Evolutionary conservation across 2,329 filamentous ascomycete species (phyloP).

Genomic region (Xylaria sp.): DNA sequence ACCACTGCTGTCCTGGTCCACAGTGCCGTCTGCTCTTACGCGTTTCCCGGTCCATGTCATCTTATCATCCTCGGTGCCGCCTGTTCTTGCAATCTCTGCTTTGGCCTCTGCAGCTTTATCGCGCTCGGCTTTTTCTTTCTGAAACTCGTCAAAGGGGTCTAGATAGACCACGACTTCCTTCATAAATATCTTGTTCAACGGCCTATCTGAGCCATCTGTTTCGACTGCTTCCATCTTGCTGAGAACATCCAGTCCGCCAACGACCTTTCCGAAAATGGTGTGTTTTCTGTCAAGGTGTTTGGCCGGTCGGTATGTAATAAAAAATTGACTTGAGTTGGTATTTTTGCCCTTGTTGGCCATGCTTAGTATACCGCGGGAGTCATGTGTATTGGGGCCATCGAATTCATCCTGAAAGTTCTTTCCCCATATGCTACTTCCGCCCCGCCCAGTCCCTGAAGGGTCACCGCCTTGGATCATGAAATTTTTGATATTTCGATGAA

Average conservation of each 20-base stretch:
- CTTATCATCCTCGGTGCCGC: slow-evolving; percentile 83
- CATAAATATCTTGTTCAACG: slow-evolving; percentile 79
- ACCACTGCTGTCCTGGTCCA: slow-evolving; percentile 51
- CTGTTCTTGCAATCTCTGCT: slow-evolving; percentile 66
- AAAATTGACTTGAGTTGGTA: slow-evolving; percentile 94
- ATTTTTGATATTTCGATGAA: slow-evolving; percentile 91
- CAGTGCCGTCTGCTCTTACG: slow-evolving; percentile 70
- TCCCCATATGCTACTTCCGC: slow-evolving; percentile 90
- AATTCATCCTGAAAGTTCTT: slow-evolving; percentile 95
- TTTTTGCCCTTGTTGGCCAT: slow-evolving; percentile 99
- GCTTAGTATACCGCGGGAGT: slow-evolving; percentile 76
- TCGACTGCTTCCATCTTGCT: slow-evolving; percentile 77
- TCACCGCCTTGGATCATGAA: slow-evolving; percentile 99
- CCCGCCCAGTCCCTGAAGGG: slow-evolving; percentile 87
- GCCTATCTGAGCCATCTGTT: slow-evolving; percentile 76
- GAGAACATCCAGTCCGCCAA: slow-evolving; percentile 76
- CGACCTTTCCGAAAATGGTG: slow-evolving; percentile 90
- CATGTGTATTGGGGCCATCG: slow-evolving; percentile 86
- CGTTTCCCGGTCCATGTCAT: slow-evolving; percentile 97
- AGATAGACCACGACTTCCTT: slow-evolving; percentile 85
- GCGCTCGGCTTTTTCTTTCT: slow-evolving; percentile 71
- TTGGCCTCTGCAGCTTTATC: slow-evolving; percentile 63
- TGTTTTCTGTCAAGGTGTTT: slow-evolving; percentile 93
- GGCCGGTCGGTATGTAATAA: slow-evolving; percentile 85
- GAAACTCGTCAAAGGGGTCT: slow-evolving; percentile 94